phyloP scores from a whole-genome alignment of 805 yeast species.

The Ascoidea tarda region DNA sequence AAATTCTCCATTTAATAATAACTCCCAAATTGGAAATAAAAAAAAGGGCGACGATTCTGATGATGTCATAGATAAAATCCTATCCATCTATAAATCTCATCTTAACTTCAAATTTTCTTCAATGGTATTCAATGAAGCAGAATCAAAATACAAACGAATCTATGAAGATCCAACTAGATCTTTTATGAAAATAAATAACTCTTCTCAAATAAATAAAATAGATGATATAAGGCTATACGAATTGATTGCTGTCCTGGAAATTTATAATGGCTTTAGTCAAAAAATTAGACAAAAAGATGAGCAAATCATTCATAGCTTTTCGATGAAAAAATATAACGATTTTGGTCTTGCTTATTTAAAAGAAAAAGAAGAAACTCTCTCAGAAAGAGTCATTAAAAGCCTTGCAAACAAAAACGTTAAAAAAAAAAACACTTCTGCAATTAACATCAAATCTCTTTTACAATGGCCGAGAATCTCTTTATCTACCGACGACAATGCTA shows the following conservation, averaged over 20 bases:
- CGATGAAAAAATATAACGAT: too few species aligned
- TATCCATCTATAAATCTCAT: neutral
- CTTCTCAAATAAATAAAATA: neutral
- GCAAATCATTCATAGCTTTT: too few species aligned
- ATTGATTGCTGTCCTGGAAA: neutral
- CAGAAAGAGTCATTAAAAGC: too few species aligned
- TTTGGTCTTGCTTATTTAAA: too few species aligned
- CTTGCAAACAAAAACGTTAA: too few species aligned
- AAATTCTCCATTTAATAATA: too few species aligned
- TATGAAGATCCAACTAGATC: neutral
- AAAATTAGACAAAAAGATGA: neutral
- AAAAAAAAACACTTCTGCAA: too few species aligned
- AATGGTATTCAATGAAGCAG: neutral
- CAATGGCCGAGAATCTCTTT: too few species aligned
- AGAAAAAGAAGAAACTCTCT: too few species aligned
- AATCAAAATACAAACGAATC: neutral
- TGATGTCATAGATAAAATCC: neutral
- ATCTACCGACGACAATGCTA: too few species aligned
- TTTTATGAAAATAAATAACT: neutral
- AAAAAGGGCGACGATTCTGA: neutral
- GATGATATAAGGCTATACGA: neutral
- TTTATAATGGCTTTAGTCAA: neutral
- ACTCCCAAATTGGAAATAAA: neutral
- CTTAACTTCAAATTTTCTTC: neutral
- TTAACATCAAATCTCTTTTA: too few species aligned